Evolutionary conservation across 148 eudicot species (phyloP).

Genomic region (Camellia japonica): DNA sequence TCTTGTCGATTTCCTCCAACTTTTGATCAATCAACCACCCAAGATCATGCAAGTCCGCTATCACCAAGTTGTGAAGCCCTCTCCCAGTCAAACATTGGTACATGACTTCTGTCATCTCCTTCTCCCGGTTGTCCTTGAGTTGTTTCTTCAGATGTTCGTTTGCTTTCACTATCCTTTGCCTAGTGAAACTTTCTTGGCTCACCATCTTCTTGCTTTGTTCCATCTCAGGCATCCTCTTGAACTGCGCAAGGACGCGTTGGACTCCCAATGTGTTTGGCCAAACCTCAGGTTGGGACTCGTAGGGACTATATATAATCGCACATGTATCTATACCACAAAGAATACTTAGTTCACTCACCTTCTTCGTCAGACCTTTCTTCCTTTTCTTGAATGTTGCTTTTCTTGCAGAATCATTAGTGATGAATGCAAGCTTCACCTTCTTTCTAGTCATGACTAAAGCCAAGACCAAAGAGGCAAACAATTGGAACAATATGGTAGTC

Average conservation of each 20-base stretch:
- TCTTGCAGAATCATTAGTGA: slow-evolving; percentile 55
- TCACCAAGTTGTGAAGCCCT: too few species aligned
- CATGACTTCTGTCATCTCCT: slow-evolving; percentile 39
- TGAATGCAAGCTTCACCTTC: slow-evolving; percentile 63
- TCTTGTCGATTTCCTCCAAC: slow-evolving; percentile 36
- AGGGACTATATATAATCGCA: slow-evolving; percentile 64
- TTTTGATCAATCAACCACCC: background rate
- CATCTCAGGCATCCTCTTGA: slow-evolving; percentile 41
- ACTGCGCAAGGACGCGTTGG: slow-evolving; percentile 42
- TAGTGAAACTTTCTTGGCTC: slow-evolving; percentile 49
- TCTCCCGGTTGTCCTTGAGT: slow-evolving; percentile 38
- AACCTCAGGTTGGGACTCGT: slow-evolving; percentile 52
- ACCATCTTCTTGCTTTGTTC: slow-evolving; percentile 60
- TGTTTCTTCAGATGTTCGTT: slow-evolving; percentile 37
- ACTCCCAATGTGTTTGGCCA: slow-evolving; percentile 48
- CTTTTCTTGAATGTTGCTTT: slow-evolving; percentile 80
- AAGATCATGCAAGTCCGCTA: too few species aligned
- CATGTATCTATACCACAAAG: slow-evolving; percentile 72
- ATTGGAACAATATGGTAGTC: slow-evolving; percentile 6
- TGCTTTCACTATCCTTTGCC: slow-evolving; percentile 41
- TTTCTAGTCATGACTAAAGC: slow-evolving; percentile 52
- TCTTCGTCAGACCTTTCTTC: slow-evolving; percentile 69
- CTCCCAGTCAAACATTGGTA: slow-evolving; percentile 32
- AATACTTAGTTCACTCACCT: slow-evolving; percentile 60
- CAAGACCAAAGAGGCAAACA: slow-evolving; percentile 10